A percentile compares a stretch with the other conserved stretches of the same genome.
Evolutionary conservation across 192 early-diverging fungal genomes (phyloP).

Genomic region (Coemansia furcata): DNA sequence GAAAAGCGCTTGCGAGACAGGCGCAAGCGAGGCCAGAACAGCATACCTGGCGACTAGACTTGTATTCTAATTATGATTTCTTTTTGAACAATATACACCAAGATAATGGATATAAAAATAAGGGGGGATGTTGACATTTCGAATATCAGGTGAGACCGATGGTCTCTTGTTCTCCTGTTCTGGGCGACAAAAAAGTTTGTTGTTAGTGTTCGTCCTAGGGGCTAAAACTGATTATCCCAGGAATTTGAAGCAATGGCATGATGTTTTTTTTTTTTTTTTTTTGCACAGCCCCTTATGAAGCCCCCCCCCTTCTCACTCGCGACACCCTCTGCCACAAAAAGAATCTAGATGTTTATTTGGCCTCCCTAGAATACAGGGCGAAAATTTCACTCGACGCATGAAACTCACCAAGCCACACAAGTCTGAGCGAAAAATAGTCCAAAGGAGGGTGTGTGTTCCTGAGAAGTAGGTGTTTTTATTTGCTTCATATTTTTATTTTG

Average conservation of each 20-base stretch:
- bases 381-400: background rate
- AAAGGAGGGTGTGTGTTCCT: background rate
- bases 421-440: background rate
- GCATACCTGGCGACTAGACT: constrained; percentile 9
- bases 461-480: background rate
- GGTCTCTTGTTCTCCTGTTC: background rate
- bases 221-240: background rate
- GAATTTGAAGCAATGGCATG: background rate
- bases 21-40: constrained; percentile 14
- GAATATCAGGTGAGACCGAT: background rate
- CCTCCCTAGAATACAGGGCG: no score
- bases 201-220: background rate
- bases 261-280: background rate
- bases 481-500: background rate
- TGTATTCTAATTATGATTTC: background rate
- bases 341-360: no score
- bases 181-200: background rate
- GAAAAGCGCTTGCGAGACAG: constrained; percentile 36
- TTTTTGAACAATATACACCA: background rate
- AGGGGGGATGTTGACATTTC: background rate
- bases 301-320: no score
- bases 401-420: background rate
- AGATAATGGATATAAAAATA: background rate
- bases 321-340: no score
- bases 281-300: background rate